Evolutionary conservation across 768 basidiomycete species (phyloP), one percentile per base, ranked within the genome.

Genomic region (Pisolithus microcarpus): DNA sequence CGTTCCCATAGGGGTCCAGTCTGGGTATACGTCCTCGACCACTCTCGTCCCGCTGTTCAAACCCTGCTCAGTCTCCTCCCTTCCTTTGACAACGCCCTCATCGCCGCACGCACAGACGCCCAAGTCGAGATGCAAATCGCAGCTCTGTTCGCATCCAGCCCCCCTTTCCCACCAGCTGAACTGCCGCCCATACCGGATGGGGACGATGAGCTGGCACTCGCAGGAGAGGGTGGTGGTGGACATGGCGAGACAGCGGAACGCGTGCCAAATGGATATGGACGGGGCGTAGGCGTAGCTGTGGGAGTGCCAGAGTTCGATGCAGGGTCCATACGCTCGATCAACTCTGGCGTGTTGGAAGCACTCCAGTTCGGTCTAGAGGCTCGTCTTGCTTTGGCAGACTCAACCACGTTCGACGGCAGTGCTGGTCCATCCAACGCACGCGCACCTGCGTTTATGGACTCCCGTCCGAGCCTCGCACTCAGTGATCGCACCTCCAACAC

Each of bases 21-120:
- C n/a, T 91, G 90, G 86, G 87, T 92, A 19, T 92, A 91, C 65
- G 85, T 92, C 37, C 83, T 92, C 54, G 90, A 91, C 63, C 80
- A 89, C 36, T 34, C 34, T 34, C 75, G 85, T 47, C 80, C 85
- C 37, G 85, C 90, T 6, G 84, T 92, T 44, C 82, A 89, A 66
- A 86, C 89, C 48, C 84, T 85, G 76, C 73, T 79, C 43, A 81
- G 84, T 0, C 79, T 91, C 59, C 87, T 91, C 77, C 85, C 87
- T 49, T 63, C 65, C 23, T 53, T 68, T 38, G 46, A 56, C 46
- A 71, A 82, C 62, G 85, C 74, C 0, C 60, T 92, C 48, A 85
- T 91, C 75, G 87, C 85, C 39, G 83, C 87, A 11, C 71, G 80
- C 4, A 83, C 84, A 65, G 65, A 62, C 1, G 72, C 80, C 28